Conservation (phyloP, 306 rosid species). For the Lathyrus aphaca region DNA sequence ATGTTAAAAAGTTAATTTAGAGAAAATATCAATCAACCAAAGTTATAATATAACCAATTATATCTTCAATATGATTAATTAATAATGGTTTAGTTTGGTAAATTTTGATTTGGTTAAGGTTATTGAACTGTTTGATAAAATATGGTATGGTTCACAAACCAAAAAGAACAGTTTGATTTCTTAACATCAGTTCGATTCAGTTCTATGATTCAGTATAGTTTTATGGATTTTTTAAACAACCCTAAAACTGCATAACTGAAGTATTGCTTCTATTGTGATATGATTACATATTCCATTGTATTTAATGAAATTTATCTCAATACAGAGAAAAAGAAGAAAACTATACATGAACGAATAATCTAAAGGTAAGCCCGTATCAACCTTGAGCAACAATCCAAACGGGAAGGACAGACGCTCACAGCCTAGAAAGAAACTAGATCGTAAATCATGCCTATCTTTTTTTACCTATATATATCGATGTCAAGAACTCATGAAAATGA, state of each 20-base stretch:
- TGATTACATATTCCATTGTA: not conserved
- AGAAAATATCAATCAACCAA: no score
- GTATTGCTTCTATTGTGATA: not conserved
- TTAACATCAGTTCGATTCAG: no score
- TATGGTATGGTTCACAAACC: no score
- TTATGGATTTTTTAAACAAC: no score
- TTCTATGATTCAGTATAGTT: no score
- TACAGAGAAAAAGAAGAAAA: slow-evolving; percentile 6
- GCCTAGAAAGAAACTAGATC: not conserved
- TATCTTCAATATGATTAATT: no score
- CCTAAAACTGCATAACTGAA: not conserved
- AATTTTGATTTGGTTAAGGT: no score
- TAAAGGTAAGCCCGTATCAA: not conserved
- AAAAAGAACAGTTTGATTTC: no score
- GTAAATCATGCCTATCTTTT: slow-evolving; percentile 28
- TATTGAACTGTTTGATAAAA: no score
- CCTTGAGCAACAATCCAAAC: not conserved
- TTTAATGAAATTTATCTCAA: slow-evolving; percentile 8
- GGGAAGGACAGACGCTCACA: slow-evolving; percentile 6
- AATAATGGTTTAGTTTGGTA: no score
- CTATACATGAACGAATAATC: not conserved
- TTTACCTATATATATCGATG: slow-evolving; percentile 14
- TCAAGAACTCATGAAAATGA: slow-evolving; percentile 20
- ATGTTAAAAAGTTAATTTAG: no score
- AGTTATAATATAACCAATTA: no score